A percentile compares a stretch with the other conserved stretches of the same genome.
Evolutionary conservation across 1,284 basidiomycete species (phyloP).

Genomic region (Melampsora abietis-canadensis): DNA sequence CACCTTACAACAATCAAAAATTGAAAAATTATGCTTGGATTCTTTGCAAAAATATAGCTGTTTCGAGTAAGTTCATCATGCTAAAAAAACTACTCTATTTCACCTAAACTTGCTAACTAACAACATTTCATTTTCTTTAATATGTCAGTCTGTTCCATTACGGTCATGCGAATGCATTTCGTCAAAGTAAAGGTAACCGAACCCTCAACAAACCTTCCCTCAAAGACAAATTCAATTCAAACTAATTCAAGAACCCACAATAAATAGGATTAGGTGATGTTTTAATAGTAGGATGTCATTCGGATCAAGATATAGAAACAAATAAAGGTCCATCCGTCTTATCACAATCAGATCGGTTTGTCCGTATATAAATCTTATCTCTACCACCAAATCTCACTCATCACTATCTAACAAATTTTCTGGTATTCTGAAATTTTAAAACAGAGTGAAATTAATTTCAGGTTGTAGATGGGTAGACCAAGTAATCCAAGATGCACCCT

Average conservation of each 20-base stretch:
- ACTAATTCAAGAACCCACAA: not conserved
- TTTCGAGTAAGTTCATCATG: too few species aligned
- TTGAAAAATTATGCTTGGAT: too few species aligned
- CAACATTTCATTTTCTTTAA: too few species aligned
- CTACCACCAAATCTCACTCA: not conserved
- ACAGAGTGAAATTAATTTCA: slow-evolving; percentile 13
- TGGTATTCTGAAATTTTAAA: not conserved
- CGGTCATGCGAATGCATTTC: slow-evolving; percentile 38
- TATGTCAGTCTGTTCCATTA: slow-evolving; percentile 28
- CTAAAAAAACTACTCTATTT: too few species aligned
- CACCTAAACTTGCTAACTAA: too few species aligned
- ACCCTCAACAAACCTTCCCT: not conserved
- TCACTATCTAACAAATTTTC: too few species aligned
- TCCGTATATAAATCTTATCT: not conserved
- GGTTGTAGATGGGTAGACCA: slow-evolving; percentile 37
- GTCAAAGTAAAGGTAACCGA: slow-evolving; percentile 28
- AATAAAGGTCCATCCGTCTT: slow-evolving; percentile 30
- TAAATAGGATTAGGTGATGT: slow-evolving; percentile 15
- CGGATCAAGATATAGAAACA: slow-evolving; percentile 19
- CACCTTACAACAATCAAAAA: too few species aligned
- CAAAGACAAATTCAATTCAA: not conserved
- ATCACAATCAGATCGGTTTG: slow-evolving; percentile 25
- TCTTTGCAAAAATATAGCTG: too few species aligned
- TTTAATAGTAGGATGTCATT: slow-evolving; percentile 29
- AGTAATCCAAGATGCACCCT: slow-evolving; percentile 31